Conservation (phyloP, 371 early-diverging fungal genomes). For the Dinochytrium kinnereticum region DNA sequence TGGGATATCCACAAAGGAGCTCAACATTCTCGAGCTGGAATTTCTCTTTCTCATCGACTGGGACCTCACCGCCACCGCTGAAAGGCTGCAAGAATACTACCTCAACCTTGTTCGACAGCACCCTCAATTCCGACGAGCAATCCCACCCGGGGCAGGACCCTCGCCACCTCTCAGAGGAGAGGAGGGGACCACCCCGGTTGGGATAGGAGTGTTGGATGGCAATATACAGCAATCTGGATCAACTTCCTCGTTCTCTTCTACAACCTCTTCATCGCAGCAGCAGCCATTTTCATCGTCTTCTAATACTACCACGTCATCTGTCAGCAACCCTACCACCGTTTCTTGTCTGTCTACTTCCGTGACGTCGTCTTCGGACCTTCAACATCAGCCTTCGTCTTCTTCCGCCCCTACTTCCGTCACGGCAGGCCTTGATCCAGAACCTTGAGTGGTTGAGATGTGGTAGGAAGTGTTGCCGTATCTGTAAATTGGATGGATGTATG, state of each 20-base stretch:
- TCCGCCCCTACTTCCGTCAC: too few relatives aligned
- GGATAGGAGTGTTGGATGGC: not conserved
- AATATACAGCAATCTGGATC: too few relatives aligned
- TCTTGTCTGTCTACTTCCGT: not conserved
- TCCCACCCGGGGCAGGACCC: too few relatives aligned
- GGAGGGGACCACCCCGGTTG: not conserved
- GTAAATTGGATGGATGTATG: too few relatives aligned
- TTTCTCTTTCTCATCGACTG: slow-evolving; percentile 88
- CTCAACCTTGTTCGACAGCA: slow-evolving; percentile 43
- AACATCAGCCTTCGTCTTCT: too few relatives aligned
- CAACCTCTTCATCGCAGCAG: too few relatives aligned
- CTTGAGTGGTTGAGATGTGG: too few relatives aligned
- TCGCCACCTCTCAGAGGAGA: not conserved
- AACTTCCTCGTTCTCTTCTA: too few relatives aligned
- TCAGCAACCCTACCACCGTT: not conserved
- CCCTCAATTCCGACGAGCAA: slow-evolving; percentile 25
- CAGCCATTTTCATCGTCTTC: not conserved
- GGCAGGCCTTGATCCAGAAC: too few relatives aligned
- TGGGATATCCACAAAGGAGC: slow-evolving; percentile 88
- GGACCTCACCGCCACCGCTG: slow-evolving; percentile 82
- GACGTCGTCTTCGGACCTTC: not conserved
- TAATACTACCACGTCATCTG: not conserved
- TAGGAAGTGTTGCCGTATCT: too few relatives aligned
- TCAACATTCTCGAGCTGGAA: slow-evolving; percentile 94
- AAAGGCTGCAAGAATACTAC: slow-evolving; percentile 81